These are phyloP conservation scores for Porcisia deanei DNA, from an alignment of 208 protist species.

Conservation along the genomic window DNA sequence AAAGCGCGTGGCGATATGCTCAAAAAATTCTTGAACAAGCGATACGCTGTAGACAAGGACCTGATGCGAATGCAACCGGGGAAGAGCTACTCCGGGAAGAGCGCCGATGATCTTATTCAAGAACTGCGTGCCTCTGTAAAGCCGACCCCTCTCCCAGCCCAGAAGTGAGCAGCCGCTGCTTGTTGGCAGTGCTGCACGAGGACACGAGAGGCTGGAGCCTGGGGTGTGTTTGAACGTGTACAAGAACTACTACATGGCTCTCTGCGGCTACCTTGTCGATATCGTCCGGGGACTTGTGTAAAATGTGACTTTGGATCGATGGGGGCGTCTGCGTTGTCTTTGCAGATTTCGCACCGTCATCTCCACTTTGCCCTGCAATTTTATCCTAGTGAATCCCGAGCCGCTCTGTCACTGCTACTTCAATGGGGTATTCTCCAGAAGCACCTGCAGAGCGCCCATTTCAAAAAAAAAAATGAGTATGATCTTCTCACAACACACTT, in stretches of 20 bases:
- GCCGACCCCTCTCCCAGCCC: slow-evolving; percentile 25
- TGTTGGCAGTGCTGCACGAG: not conserved
- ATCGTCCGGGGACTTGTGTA: not conserved
- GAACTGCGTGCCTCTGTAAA: slow-evolving; percentile 70
- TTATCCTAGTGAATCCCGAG: not conserved
- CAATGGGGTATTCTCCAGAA: not conserved
- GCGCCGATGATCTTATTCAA: slow-evolving; percentile 83
- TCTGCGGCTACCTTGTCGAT: not conserved
- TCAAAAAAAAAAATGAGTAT: not conserved
- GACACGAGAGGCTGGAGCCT: not conserved
- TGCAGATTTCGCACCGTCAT: not conserved
- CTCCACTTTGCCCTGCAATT: not conserved
- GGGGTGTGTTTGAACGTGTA: not conserved
- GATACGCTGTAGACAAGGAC: slow-evolving; percentile 92
- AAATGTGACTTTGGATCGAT: not conserved
- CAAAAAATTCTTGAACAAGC: slow-evolving; percentile 93
- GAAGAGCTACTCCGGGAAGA: slow-evolving; percentile 80
- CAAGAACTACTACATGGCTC: not conserved
- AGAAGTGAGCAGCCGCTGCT: slow-evolving; percentile 18
- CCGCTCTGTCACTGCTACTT: not conserved
- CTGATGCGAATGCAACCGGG: slow-evolving; percentile 93
- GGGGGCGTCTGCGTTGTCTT: not conserved
- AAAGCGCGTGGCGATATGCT: slow-evolving; percentile 91
- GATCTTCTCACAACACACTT: not conserved
- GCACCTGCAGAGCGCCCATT: not conserved